Conservation (phyloP, 2,329 filamentous ascomycete genomes). For the Xylaria digitata region DNA sequence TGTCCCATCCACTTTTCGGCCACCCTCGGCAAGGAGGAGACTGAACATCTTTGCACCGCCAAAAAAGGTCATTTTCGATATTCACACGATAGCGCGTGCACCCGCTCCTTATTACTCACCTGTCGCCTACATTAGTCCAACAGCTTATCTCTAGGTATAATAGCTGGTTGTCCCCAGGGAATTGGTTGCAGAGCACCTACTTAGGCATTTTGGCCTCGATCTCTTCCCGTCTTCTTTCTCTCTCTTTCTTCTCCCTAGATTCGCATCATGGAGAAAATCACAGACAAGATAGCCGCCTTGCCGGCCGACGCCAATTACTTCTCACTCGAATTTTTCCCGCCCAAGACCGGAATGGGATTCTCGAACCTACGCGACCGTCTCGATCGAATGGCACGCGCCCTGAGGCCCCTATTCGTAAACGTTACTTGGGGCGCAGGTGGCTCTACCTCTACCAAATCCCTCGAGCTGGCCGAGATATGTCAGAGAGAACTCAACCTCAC, state of each 20-base stretch:
- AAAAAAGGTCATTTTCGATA: conserved; percentile 22
- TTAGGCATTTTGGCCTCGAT: background rate
- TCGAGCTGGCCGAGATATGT: conserved; percentile 94
- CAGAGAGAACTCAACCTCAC: conserved; percentile 92
- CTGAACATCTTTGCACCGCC: conserved; percentile 21
- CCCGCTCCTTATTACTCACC: conserved; percentile 1
- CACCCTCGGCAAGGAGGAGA: conserved; percentile 2
- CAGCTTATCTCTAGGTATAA: background rate
- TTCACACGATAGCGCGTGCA: conserved; percentile 8
- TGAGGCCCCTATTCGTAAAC: conserved; percentile 93
- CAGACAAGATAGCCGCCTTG: conserved; percentile 92
- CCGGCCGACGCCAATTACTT: conserved; percentile 86
- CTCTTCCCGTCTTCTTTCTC: background rate
- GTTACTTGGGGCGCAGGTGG: conserved; percentile 98
- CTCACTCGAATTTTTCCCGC: conserved; percentile 98
- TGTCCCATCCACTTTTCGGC: background rate
- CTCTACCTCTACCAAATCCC: conserved; percentile 87
- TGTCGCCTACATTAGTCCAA: background rate
- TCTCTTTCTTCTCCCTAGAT: background rate
- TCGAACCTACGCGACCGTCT: conserved; percentile 93
- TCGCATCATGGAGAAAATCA: conserved; percentile 81
- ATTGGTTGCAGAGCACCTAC: background rate
- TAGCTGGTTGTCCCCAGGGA: conserved; percentile 1
- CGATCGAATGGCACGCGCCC: conserved; percentile 91
- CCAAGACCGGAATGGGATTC: conserved; percentile 95